Percentiles rank a stretch among this genome's conserved stretches.
These are phyloP conservation scores for Lophiotrema nucula DNA, from an alignment of 495 filamentous ascomycete genomes.

Conservation along the genomic window DNA sequence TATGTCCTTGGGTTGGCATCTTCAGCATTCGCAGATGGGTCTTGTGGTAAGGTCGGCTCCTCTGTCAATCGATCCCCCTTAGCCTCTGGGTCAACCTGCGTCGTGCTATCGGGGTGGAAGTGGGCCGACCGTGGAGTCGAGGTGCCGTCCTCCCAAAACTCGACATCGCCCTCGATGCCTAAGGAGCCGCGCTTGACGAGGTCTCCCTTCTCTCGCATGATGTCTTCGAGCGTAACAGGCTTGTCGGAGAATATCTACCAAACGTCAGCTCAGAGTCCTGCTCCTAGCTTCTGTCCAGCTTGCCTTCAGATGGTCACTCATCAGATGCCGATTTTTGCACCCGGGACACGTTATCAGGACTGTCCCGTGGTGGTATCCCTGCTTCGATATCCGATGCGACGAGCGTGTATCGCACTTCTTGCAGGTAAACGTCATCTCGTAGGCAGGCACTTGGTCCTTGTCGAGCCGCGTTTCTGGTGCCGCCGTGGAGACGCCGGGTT, in stretches of 20 bases:
- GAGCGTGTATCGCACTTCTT: conserved; percentile 75
- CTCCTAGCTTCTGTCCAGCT: background rate
- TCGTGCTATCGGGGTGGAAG: conserved; percentile 13
- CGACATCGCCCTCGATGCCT: conserved; percentile 48
- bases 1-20: no score
- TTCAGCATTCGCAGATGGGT: no score
- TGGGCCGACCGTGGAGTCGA: conserved; percentile 19
- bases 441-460: conserved; percentile 60
- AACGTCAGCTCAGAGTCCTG: background rate
- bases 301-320: conserved; percentile 79
- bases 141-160: conserved; percentile 46
- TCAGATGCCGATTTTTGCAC: conserved; percentile 84
- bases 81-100: conserved; percentile 10
- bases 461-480: conserved; percentile 25
- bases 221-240: conserved; percentile 66
- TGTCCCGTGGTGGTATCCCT: conserved; percentile 86
- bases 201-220: conserved; percentile 64
- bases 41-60: no score
- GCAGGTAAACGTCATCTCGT: conserved; percentile 89
- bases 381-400: conserved; percentile 77
- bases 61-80: conserved; percentile 8
- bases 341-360: conserved; percentile 82
- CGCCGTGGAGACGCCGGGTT: conserved; percentile 6
- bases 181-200: conserved; percentile 59
- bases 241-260: conserved; percentile 65